Percentiles rank a stretch among this genome's conserved stretches.
phyloP scores from a whole-genome alignment of 805 yeast species.

The Saturnispora quitensis region DNA sequence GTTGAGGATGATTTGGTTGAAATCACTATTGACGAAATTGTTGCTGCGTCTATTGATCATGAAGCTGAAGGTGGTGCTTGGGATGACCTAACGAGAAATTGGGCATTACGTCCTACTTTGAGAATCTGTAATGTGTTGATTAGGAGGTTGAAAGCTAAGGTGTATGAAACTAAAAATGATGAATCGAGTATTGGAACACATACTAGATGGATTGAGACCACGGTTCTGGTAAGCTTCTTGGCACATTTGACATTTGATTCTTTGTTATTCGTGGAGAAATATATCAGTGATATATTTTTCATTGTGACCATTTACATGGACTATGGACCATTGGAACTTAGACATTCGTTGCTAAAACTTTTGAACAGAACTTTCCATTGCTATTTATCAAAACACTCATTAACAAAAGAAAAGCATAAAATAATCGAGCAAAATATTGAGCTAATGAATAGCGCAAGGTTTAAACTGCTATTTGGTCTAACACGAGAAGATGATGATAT shows the following conservation, averaged over 20 bases:
- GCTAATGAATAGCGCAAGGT: conserved; percentile 50
- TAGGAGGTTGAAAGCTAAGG: conserved; percentile 43
- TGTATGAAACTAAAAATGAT: conserved; percentile 38
- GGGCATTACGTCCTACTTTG: conserved; percentile 59
- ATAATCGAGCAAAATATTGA: conserved; percentile 40
- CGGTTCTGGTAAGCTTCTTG: conserved; percentile 54
- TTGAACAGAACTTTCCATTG: conserved; percentile 64
- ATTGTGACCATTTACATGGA: conserved; percentile 56
- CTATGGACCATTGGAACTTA: conserved; percentile 43
- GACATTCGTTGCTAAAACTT: conserved; percentile 52
- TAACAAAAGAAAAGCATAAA: conserved; percentile 32
- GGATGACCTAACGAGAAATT: conserved; percentile 52
- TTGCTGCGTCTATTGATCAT: conserved; percentile 64
- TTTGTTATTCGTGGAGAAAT: conserved; percentile 48
- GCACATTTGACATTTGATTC: conserved; percentile 67
- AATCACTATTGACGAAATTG: conserved; percentile 61
- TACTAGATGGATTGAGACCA: conserved; percentile 61
- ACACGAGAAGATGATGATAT: conserved; percentile 42
- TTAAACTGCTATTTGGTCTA: conserved; percentile 60
- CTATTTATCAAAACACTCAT: conserved; percentile 45
- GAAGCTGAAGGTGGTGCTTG: conserved; percentile 69
- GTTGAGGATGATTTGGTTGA: conserved; percentile 50
- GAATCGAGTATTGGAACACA: conserved; percentile 40
- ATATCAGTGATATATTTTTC: conserved; percentile 62
- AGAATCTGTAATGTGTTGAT: conserved; percentile 62